Percentiles rank a stretch among this genome's conserved stretches.
phyloP scores from a whole-genome alignment of 139 green algal species.

The Desmodesmus armatus region DNA sequence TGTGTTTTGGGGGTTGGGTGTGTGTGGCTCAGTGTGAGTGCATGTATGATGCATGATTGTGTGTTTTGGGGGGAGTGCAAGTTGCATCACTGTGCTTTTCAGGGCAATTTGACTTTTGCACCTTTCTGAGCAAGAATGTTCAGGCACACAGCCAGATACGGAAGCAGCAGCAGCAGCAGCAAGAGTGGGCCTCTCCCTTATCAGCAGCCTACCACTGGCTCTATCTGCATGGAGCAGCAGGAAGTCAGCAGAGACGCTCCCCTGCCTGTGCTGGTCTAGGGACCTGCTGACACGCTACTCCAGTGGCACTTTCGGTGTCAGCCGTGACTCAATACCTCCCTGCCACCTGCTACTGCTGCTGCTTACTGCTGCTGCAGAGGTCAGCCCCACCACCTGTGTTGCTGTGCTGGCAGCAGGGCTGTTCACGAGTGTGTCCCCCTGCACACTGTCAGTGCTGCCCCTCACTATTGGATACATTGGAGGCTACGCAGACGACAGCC shows the following conservation, averaged over 20 bases:
- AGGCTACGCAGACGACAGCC: conserved; percentile 65
- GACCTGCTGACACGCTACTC: background rate
- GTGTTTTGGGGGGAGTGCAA: too few relatives aligned
- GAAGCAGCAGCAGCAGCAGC: too few relatives aligned
- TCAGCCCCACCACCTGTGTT: conserved; percentile 76
- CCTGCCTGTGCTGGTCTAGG: background rate
- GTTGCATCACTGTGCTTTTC: too few relatives aligned
- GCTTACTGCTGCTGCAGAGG: conserved; percentile 50
- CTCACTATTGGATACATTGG: conserved; percentile 95
- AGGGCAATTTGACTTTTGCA: too few relatives aligned
- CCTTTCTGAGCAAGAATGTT: too few relatives aligned
- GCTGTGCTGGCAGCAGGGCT: conserved; percentile 88
- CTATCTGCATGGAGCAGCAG: background rate
- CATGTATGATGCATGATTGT: too few relatives aligned
- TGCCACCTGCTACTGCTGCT: background rate
- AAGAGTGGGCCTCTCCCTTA: too few relatives aligned
- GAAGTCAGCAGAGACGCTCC: background rate
- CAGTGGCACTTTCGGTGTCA: background rate
- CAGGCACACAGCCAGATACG: too few relatives aligned
- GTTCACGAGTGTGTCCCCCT: conserved; percentile 94
- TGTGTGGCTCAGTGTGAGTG: too few relatives aligned
- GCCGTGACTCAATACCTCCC: background rate
- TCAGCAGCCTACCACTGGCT: too few relatives aligned
- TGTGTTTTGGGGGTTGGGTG: too few relatives aligned
- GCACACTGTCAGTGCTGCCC: conserved; percentile 88